Conservation (phyloP, 805 yeast species). For the Metschnikowia chrysomelidarum region DNA sequence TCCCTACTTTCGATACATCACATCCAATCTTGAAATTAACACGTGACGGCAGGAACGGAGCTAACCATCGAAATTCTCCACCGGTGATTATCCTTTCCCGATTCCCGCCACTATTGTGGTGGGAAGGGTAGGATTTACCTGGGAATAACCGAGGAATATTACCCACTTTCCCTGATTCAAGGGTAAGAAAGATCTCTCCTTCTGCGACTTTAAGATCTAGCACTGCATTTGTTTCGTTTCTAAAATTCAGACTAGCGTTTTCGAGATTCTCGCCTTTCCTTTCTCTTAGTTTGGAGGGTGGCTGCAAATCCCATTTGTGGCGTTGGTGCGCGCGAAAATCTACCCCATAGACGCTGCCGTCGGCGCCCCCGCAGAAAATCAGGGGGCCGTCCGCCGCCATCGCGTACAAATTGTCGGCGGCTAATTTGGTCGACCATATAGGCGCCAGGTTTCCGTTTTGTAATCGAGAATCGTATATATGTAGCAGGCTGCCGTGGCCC, state of each 20-base stretch:
- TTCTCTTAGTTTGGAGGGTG: not conserved
- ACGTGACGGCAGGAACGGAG: slow-evolving; percentile 2
- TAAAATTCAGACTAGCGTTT: not conserved
- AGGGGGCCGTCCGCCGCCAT: slow-evolving; percentile 13
- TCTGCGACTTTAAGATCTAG: slow-evolving; percentile 6
- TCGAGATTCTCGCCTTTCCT: not conserved
- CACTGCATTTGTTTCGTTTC: slow-evolving; percentile 4
- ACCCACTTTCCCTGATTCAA: slow-evolving; percentile 11
- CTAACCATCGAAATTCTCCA: slow-evolving; percentile 1
- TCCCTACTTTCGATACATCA: slow-evolving; percentile 4
- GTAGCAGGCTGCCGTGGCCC: slow-evolving; percentile 18
- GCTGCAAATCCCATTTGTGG: slow-evolving; percentile 10
- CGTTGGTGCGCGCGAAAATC: slow-evolving; percentile 17
- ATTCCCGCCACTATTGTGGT: too few relatives aligned
- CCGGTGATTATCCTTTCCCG: not conserved
- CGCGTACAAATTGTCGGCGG: slow-evolving; percentile 17
- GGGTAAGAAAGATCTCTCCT: slow-evolving; percentile 1
- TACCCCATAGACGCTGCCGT: slow-evolving; percentile 16
- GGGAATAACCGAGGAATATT: slow-evolving; percentile 7
- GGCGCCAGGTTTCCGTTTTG: slow-evolving; percentile 6
- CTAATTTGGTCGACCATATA: slow-evolving; percentile 11
- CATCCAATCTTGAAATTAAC: slow-evolving; percentile 9
- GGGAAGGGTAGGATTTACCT: too few relatives aligned
- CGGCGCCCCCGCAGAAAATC: slow-evolving; percentile 18
- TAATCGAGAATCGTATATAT: slow-evolving; percentile 15